A percentile compares a stretch with the other conserved stretches of the same genome.
phyloP scores from a whole-genome alignment of 108 stramenopile species.

The Stephanodiscus triporus region DNA sequence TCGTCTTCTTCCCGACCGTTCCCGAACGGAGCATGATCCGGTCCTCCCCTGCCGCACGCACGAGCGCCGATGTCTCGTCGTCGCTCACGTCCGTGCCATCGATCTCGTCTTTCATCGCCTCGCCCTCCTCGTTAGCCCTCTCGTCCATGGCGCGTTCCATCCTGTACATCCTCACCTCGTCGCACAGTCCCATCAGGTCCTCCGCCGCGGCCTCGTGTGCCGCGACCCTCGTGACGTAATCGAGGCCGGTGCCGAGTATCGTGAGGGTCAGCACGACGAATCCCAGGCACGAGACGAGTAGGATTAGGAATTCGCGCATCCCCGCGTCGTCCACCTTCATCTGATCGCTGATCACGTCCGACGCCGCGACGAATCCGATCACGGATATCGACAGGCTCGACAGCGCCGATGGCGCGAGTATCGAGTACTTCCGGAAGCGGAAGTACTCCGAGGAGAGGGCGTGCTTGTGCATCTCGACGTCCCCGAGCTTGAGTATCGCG shows the following conservation, averaged over 20 bases:
- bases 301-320: constrained; percentile 14
- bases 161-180: constrained; percentile 34
- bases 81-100: constrained; percentile 7
- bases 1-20: constrained; percentile 17
- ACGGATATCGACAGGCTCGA: constrained; percentile 23
- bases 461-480: constrained; percentile 39
- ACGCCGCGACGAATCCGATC: constrained; percentile 15
- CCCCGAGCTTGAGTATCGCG: constrained; percentile 19
- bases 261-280: constrained; percentile 25
- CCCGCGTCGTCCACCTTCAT: constrained; percentile 24
- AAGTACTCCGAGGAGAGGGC: constrained; percentile 20
- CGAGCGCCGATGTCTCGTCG: background rate
- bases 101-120: constrained; percentile 12
- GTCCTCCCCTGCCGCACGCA: background rate
- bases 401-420: constrained; percentile 21
- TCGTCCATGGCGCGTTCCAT: constrained; percentile 43
- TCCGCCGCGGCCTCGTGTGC: constrained; percentile 27
- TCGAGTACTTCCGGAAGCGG: constrained; percentile 26
- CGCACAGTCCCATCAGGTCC: constrained; percentile 26
- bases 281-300: constrained; percentile 24
- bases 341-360: constrained; percentile 14
- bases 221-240: constrained; percentile 29
- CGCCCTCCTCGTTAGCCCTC: constrained; percentile 23
- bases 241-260: constrained; percentile 11
- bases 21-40: background rate